phyloP scores from a whole-genome alignment of 2,329 filamentous ascomycete genomes.

The Sordariomycetes sp. region DNA sequence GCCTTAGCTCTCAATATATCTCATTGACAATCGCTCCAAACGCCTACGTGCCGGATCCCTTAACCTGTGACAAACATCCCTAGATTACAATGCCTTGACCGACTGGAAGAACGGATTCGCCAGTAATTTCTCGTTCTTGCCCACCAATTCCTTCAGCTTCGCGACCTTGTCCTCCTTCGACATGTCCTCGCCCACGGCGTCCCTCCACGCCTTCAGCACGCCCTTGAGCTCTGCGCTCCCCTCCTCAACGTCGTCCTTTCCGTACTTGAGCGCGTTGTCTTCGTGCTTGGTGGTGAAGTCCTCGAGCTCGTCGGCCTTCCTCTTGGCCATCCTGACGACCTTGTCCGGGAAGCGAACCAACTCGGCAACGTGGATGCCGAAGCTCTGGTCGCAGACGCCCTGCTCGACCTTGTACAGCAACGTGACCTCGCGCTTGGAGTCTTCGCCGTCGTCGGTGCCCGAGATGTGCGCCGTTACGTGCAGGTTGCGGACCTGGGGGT shows the following conservation, averaged over 20 bases:
- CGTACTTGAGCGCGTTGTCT: constrained; percentile 50
- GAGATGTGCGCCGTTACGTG: constrained; percentile 94
- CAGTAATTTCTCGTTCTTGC: constrained; percentile 55
- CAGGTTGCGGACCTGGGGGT: constrained; percentile 82
- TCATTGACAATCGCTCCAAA: not conserved
- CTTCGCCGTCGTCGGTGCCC: constrained; percentile 35
- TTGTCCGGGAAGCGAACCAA: constrained; percentile 93
- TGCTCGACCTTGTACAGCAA: constrained; percentile 94
- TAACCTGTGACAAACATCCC: too few relatives aligned
- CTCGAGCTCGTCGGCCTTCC: constrained; percentile 95
- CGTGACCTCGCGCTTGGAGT: constrained; percentile 73
- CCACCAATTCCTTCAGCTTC: constrained; percentile 72
- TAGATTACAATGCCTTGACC: constrained; percentile 40
- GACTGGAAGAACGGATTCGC: constrained; percentile 64
- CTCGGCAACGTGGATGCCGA: constrained; percentile 97
- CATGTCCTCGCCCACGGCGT: constrained; percentile 39
- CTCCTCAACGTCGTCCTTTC: constrained; percentile 79
- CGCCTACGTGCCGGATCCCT: not conserved
- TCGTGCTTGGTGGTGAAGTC: constrained; percentile 83
- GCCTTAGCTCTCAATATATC: too few relatives aligned
- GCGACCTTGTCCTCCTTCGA: constrained; percentile 68
- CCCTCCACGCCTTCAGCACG: constrained; percentile 78
- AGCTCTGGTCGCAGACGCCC: constrained; percentile 93
- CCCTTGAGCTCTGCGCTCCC: constrained; percentile 80
- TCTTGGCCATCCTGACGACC: constrained; percentile 97